Base-by-base conservation (phyloP, 371 early-diverging fungal genomes). In the Rhizopus stolonifer region DNA sequence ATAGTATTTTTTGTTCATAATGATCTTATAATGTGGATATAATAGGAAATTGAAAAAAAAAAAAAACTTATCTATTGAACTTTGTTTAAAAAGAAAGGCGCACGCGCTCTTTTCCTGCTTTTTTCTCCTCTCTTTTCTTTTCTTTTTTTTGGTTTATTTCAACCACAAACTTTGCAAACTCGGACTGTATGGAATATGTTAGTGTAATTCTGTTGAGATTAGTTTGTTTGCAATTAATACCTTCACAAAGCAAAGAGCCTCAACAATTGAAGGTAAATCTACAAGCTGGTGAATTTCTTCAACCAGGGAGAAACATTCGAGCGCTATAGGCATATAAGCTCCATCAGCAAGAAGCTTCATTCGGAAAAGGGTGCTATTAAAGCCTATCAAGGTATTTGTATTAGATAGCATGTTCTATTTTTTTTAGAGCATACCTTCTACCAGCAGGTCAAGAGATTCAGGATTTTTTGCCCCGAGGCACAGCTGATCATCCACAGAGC, bases 141-240 rank as follows among this genome's bases (percentile, higher is more conserved):
- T 58, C 52, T 44, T 31, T 52, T 19, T 58, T 58, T n/a, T 52
- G 14, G 29, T 52, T 46, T 26, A 52, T 52, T 33, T 52, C 38
- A 21, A 23, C 59, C 18, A 58, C 36, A 44, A 58, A 58, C 4
- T 52, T 58, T 29, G 40, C 48, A 52, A 52, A 49, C 49, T 58
- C 59, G 43, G 33, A 31, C 59, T 58, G 23, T 48, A 53, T 49
- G 48, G 52, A 52, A 52, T 53, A 52, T 22, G 44, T 58, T 31
- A 58, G 34, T 58, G 38, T 39, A 33, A 39, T 58, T 31, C 44
- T 53, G 59, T 49, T 58, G 36, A 31, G 22, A 31, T 44, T 21
- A 48, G 45, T 52, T 48, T 52, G 38, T 46, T 58, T 52, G 40
- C 48, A 59, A 58, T 45, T 32, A 58, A 42, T 60, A 54, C 55